A percentile compares a stretch with the other conserved stretches of the same genome.
Conservation (phyloP, 257 asterid species). For the Nicotiana sylvestris region DNA sequence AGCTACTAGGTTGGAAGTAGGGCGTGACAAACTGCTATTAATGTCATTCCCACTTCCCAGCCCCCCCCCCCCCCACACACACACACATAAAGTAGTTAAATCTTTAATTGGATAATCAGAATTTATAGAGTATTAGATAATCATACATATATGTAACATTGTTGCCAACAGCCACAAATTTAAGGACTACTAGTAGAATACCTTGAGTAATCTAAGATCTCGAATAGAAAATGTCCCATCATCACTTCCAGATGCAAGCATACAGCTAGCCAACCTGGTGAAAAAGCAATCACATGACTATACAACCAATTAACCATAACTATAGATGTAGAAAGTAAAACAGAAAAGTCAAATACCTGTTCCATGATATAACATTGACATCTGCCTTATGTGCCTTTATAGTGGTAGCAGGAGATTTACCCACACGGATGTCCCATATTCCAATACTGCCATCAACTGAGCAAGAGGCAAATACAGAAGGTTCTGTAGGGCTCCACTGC, state of each 20-base stretch:
- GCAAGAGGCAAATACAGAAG: slow-evolving; percentile 77
- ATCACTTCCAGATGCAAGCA: slow-evolving; percentile 96
- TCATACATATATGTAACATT: not conserved
- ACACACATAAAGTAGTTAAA: not conserved
- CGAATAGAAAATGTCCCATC: slow-evolving; percentile 89
- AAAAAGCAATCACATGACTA: slow-evolving; percentile 17
- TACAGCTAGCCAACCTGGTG: slow-evolving; percentile 75
- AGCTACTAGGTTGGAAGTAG: not conserved
- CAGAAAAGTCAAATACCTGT: slow-evolving; percentile 48
- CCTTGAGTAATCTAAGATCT: slow-evolving; percentile 88
- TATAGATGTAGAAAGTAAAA: not conserved
- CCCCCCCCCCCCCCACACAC: not conserved
- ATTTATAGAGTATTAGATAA: not conserved
- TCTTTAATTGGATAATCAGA: not conserved
- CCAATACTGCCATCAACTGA: slow-evolving; percentile 82
- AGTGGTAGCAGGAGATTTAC: slow-evolving; percentile 72
- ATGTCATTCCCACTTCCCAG: not conserved
- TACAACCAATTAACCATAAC: not conserved
- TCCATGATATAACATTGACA: slow-evolving; percentile 97
- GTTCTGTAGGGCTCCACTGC: slow-evolving; percentile 97
- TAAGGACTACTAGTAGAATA: slow-evolving; percentile 12
- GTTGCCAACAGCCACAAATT: not conserved
- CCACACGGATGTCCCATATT: slow-evolving; percentile 82
- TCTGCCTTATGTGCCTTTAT: slow-evolving; percentile 85
- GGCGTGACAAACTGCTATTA: not conserved